Evolutionary conservation across 495 filamentous ascomycete species (phyloP).

Genomic region (Staphylotrichum tortipilum): DNA sequence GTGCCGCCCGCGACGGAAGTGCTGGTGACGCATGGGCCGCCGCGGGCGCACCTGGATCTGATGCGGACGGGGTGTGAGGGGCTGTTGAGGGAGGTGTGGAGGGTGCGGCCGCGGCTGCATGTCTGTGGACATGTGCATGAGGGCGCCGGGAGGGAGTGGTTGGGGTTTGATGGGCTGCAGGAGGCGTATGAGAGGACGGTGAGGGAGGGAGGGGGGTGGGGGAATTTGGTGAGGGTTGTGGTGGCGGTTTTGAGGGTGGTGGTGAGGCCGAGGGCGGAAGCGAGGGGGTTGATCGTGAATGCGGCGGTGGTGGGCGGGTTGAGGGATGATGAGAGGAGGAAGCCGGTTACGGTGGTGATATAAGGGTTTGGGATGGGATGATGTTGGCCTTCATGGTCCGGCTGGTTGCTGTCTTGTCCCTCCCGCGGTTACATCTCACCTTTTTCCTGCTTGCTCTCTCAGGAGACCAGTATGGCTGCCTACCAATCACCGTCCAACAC

Average conservation of each 20-base stretch:
- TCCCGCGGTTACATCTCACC: too few species aligned
- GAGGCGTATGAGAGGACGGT: slow-evolving; percentile 15
- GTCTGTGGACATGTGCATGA: slow-evolving; percentile 71
- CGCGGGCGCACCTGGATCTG: slow-evolving; percentile 57
- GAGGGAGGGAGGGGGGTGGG: slow-evolving; percentile 13
- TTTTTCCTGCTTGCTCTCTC: too few species aligned
- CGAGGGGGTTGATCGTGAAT: slow-evolving; percentile 12
- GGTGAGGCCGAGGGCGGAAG: slow-evolving; percentile 1
- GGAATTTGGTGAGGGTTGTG: slow-evolving; percentile 9
- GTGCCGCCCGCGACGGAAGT: slow-evolving; percentile 58
- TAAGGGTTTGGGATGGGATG: too few species aligned
- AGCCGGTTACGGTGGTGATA: slow-evolving; percentile 6
- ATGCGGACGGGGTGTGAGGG: slow-evolving; percentile 51
- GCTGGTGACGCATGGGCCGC: slow-evolving; percentile 64
- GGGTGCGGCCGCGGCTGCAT: slow-evolving; percentile 57
- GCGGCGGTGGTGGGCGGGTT: slow-evolving; percentile 8
- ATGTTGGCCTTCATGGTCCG: too few species aligned
- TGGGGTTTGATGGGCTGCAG: slow-evolving; percentile 19
- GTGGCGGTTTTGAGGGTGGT: background rate
- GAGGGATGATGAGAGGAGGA: slow-evolving; percentile 8
- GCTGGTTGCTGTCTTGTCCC: too few species aligned
- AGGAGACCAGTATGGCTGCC: too few species aligned
- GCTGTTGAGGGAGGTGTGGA: slow-evolving; percentile 60
- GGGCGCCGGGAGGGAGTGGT: slow-evolving; percentile 34
- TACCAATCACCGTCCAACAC: too few species aligned